Percentiles rank a stretch among this genome's conserved stretches.
These are phyloP conservation scores for Pulveroboletus sp. DNA, from an alignment of 768 basidiomycete genomes.

Conservation along the genomic window DNA sequence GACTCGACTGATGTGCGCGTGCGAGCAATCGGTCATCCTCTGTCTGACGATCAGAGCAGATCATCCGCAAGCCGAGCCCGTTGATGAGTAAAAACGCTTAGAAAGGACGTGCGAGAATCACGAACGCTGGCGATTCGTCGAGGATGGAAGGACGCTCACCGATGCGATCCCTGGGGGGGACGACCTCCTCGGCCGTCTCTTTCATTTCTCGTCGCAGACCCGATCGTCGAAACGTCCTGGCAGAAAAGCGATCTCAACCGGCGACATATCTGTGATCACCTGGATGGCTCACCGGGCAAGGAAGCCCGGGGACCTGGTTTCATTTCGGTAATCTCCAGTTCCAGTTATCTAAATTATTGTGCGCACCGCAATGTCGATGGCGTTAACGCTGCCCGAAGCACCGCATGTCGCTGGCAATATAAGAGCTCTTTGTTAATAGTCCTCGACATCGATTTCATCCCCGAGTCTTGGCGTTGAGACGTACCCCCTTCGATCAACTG, in stretches of 20 bases:
- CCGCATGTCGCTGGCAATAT: not conserved
- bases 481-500: not conserved
- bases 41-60: slow-evolving; percentile 4
- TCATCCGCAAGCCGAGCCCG: slow-evolving; percentile 7
- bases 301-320: slow-evolving; percentile 15
- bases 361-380: not conserved
- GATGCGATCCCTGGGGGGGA: not conserved
- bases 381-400: not conserved
- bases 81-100: not conserved
- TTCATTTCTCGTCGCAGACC: slow-evolving; percentile 4
- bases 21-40: not conserved
- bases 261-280: slow-evolving; percentile 7
- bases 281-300: slow-evolving; percentile 3
- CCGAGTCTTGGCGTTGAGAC: slow-evolving; percentile 3
- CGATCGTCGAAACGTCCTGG: slow-evolving; percentile 10
- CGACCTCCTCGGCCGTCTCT: not conserved
- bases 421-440: not conserved
- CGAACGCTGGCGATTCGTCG: not conserved
- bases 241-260: not conserved
- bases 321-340: slow-evolving; percentile 26
- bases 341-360: not conserved
- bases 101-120: not conserved
- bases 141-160: not conserved
- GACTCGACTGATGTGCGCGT: slow-evolving; percentile 4
- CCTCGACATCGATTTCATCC: not conserved